Base-by-base conservation (phyloP, 768 basidiomycete genomes). In the Pleurotus cornucopiae region DNA sequence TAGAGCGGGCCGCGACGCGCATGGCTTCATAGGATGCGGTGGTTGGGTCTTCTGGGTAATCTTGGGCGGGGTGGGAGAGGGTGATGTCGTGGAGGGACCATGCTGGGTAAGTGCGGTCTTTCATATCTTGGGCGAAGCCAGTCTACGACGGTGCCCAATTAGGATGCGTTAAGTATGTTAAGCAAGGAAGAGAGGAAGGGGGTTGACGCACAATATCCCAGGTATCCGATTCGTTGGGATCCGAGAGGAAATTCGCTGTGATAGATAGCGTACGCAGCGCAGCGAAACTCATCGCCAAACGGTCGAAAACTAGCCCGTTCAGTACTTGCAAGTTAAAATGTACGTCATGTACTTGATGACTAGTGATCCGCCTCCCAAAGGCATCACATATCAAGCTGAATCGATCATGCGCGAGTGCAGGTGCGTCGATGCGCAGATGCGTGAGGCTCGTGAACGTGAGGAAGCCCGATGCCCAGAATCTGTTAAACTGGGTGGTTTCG, bases 1-100 rank as follows among this genome's bases (percentile, higher is more conserved):
- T 48, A 6, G 46, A 26, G 6, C 14, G 18, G 2, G 46, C 7
- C 21, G 7, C 46, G 6, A 23, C 21, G 11, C 30, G 3, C 46
- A 48, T 48, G 16, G 46, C 46, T 48, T 48, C 16, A n/a, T 20
- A 48, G 21, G 46, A 48, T 3, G 46, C 14, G 13, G 9, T 14
- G 14, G 14, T 48, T 12, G 13, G 16, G 16, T 26, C 14, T 16
- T 16, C 14, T 6, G 46, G 30, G 7, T 12, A 2, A 13, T 26
- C 46, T 20, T 48, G 21, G 21, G 21, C 16, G 23, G 16, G 18
- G 6, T 48, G 46, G n/a, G 30, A 23, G 46, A 48, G 6, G 30
- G 46, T 48, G 46, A 48, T 20, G 23, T 48, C 46, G 13, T 48
- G 21, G n/a, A 48, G 46, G 21, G 46, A 23, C 46, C 46, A 48